These are phyloP conservation scores for Tetracladium setigerum DNA, from an alignment of 495 filamentous ascomycete genomes.

Conservation along the genomic window DNA sequence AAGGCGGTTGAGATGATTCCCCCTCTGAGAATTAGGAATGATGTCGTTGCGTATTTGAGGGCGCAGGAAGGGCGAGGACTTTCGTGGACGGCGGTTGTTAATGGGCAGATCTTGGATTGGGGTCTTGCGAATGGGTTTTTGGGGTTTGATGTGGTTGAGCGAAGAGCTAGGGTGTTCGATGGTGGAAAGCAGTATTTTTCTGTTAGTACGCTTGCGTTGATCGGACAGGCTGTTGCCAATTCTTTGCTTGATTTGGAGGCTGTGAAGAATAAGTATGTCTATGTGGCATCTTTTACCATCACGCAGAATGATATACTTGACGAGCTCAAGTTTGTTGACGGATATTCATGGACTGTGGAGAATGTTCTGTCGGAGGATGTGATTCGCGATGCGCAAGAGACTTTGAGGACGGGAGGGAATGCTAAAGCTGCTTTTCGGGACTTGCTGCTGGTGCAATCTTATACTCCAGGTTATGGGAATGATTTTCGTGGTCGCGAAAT, in stretches of 20 bases:
- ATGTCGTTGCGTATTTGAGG: constrained; percentile 31
- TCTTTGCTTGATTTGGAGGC: constrained; percentile 33
- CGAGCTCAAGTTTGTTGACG: constrained; percentile 22
- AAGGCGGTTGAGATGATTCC: constrained; percentile 25
- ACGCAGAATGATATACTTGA: constrained; percentile 34
- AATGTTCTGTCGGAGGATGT: not conserved
- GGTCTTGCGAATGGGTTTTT: constrained; percentile 29
- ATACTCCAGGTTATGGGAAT: not conserved
- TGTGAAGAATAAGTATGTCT: constrained; percentile 39
- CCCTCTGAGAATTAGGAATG: constrained; percentile 35
- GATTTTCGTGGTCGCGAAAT: not conserved
- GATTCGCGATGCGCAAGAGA: not conserved
- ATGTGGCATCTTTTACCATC: constrained; percentile 28
- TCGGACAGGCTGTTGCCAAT: constrained; percentile 32
- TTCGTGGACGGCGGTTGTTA: constrained; percentile 36
- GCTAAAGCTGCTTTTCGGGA: no score
- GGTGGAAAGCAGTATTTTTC: constrained; percentile 34
- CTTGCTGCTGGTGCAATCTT: no score
- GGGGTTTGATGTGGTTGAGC: constrained; percentile 23
- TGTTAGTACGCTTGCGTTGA: constrained; percentile 26
- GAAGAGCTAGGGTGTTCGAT: constrained; percentile 30
- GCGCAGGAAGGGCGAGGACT: constrained; percentile 27
- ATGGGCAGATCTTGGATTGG: constrained; percentile 41
- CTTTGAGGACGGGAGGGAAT: no score
- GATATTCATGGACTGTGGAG: not conserved